Evolutionary conservation across 2,329 filamentous ascomycete genomes (phyloP).

Genomic region (Aspergillus bombycis): DNA sequence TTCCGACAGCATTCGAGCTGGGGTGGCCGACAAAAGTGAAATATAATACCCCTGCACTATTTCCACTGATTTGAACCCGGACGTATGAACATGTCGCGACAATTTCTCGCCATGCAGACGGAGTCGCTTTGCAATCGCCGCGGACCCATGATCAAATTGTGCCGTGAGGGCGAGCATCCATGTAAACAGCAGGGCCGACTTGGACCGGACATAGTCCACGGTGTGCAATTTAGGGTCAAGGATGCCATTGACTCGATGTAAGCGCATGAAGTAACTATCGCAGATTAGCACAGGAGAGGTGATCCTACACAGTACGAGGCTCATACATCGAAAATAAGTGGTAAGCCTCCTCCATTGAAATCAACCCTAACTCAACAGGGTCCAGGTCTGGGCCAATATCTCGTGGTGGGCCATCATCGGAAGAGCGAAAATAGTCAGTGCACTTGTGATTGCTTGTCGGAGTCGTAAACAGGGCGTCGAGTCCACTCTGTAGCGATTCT

Average conservation of each 20-base stretch:
- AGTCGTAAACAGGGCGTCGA: constrained; percentile 21
- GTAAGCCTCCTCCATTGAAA: constrained; percentile 33
- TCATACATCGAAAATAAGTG: constrained; percentile 32
- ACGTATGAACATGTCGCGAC: constrained; percentile 32
- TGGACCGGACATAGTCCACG: constrained; percentile 27
- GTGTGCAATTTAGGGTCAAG: constrained; percentile 35
- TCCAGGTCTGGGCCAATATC: constrained; percentile 34
- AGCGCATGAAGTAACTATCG: constrained; percentile 29
- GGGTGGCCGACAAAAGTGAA: constrained; percentile 31
- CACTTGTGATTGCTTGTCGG: neutral
- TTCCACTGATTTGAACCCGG: constrained; percentile 34
- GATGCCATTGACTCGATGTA: constrained; percentile 36
- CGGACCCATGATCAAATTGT: constrained; percentile 30
- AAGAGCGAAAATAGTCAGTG: constrained; percentile 29
- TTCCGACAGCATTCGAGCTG: constrained; percentile 28
- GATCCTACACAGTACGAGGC: neutral
- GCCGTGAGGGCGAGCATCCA: constrained; percentile 36
- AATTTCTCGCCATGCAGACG: constrained; percentile 33
- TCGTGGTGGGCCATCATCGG: constrained; percentile 8
- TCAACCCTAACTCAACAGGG: constrained; percentile 32
- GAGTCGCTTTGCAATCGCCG: constrained; percentile 27
- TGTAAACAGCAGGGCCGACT: constrained; percentile 34
- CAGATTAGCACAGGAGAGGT: neutral
- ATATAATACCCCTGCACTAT: constrained; percentile 39
- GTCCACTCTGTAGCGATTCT: constrained; percentile 23